Conservation (phyloP, 805 yeast genomes). For the Blastobotrys terrestris region DNA sequence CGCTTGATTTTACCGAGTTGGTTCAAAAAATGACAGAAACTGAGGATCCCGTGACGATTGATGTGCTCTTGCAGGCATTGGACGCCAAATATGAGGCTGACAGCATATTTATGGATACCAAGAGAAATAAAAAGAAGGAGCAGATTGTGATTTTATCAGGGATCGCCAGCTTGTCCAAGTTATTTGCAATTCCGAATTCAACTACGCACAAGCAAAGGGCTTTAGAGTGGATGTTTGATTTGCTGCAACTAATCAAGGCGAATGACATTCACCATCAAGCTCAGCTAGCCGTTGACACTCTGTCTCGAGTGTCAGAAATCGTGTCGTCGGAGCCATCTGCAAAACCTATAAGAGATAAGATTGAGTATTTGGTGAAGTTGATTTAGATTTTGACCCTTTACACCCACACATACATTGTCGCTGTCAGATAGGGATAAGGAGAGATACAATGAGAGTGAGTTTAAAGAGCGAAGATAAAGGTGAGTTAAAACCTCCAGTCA, state of each 20-base stretch:
- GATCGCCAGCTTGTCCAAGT: neutral
- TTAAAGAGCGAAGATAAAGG: too few relatives aligned
- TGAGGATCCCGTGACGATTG: neutral
- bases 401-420: too few relatives aligned
- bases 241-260: neutral
- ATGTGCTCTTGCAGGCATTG: neutral
- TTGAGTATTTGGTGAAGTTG: neutral
- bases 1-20: neutral
- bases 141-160: neutral
- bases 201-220: neutral
- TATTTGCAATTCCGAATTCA: neutral
- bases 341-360: neutral
- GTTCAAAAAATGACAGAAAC: neutral
- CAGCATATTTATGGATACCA: neutral
- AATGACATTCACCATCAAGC: neutral
- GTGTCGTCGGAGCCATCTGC: neutral
- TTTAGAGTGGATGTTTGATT: neutral
- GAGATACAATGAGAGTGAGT: too few relatives aligned
- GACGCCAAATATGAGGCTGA: neutral
- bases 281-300: neutral
- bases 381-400: too few relatives aligned
- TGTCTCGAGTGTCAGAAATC: neutral
- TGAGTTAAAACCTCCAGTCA: too few relatives aligned
- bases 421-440: too few relatives aligned
- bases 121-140: neutral